phyloP scores from a whole-genome alignment of 768 basidiomycete genomes.

The Daedalea quercina region DNA sequence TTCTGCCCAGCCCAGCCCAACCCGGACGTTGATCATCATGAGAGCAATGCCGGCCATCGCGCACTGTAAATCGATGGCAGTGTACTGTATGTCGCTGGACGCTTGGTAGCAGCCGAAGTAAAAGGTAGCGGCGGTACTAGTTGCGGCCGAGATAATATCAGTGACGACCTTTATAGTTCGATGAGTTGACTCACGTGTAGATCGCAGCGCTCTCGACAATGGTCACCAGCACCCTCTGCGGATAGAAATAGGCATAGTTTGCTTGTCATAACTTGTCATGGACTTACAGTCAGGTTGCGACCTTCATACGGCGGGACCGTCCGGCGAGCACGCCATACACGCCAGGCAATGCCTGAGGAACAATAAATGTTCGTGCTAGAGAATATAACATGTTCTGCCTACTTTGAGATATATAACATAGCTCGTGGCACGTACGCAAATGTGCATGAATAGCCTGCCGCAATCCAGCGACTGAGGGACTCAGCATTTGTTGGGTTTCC shows the following conservation, averaged over 20 bases:
- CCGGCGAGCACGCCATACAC: neutral
- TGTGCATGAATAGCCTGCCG: neutral
- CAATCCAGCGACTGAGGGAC: neutral
- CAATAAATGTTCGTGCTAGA: neutral
- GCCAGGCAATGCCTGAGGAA: neutral
- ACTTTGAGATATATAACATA: neutral
- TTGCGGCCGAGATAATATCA: too few relatives aligned
- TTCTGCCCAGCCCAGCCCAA: constrained; percentile 5
- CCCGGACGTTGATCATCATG: constrained; percentile 11
- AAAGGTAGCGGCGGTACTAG: too few relatives aligned
- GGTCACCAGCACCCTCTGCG: neutral
- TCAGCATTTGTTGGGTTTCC: neutral
- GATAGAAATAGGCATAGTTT: neutral
- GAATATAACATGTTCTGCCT: too few relatives aligned
- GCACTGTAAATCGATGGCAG: neutral
- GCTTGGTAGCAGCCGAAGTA: neutral
- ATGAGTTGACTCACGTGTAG: neutral
- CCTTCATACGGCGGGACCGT: neutral
- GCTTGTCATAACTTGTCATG: neutral
- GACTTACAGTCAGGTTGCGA: neutral
- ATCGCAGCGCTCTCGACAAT: neutral
- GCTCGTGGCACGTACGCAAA: neutral
- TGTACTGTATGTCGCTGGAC: neutral
- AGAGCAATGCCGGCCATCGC: constrained; percentile 5
- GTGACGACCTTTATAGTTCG: too few relatives aligned